Conservation (phyloP, 805 yeast genomes). For the Vanderwaltozyma verrucispora region DNA sequence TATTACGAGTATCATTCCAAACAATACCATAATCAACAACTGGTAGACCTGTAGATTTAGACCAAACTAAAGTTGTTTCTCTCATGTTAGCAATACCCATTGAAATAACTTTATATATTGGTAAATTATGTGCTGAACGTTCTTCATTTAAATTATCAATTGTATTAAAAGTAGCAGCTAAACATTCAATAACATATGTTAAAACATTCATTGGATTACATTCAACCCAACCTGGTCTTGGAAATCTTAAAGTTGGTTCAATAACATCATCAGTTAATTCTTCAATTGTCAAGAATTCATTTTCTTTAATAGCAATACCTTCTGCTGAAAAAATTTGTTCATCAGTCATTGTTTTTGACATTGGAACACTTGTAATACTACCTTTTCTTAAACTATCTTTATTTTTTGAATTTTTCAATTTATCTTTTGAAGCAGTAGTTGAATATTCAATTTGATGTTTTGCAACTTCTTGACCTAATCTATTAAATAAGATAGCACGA, state of each 20-base stretch:
- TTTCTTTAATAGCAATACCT: constrained; percentile 59
- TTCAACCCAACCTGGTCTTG: constrained; percentile 89
- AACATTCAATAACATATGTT: constrained; percentile 63
- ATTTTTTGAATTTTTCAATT: background rate
- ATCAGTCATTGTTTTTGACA: constrained; percentile 1
- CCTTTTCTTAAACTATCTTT: too few species aligned
- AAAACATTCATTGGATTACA: constrained; percentile 79
- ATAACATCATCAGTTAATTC: constrained; percentile 33
- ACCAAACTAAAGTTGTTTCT: constrained; percentile 89
- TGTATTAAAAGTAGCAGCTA: constrained; percentile 51
- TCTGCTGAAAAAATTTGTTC: constrained; percentile 58
- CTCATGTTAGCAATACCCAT: constrained; percentile 94
- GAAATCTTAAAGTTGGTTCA: constrained; percentile 66
- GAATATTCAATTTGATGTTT: constrained; percentile 86
- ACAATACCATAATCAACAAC: constrained; percentile 76
- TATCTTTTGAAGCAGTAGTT: constrained; percentile 49
- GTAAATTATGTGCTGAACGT: constrained; percentile 31
- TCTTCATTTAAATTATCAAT: constrained; percentile 49
- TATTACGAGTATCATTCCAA: constrained; percentile 91
- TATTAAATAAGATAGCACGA: constrained; percentile 71
- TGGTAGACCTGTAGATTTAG: constrained; percentile 70
- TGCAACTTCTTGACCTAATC: constrained; percentile 66
- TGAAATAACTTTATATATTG: constrained; percentile 54
- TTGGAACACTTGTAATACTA: constrained; percentile 1
- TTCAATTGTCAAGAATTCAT: constrained; percentile 52